These are phyloP conservation scores for Ochetophila trinervis DNA, from an alignment of 306 rosid genomes.

Conservation along the genomic window DNA sequence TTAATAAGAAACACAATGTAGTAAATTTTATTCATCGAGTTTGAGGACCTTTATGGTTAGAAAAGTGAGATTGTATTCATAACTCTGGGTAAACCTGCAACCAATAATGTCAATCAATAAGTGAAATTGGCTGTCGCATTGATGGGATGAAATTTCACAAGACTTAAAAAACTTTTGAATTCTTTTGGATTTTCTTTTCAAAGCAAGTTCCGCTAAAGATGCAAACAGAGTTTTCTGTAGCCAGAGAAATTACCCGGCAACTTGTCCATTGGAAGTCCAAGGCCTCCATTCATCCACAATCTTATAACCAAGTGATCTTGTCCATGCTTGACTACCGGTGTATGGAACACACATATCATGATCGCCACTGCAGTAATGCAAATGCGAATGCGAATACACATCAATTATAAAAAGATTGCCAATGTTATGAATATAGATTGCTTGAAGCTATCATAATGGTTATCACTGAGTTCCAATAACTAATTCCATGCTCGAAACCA, in stretches of 20 bases:
- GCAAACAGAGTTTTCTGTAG: neutral
- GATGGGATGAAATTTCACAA: neutral
- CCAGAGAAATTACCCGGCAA: constrained; percentile 60
- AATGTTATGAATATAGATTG: neutral
- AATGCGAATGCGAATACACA: constrained; percentile 1
- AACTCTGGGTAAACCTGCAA: constrained; percentile 72
- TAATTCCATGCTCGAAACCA: no score
- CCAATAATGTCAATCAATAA: constrained; percentile 8
- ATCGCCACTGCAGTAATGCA: constrained; percentile 64
- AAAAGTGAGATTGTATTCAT: constrained; percentile 69
- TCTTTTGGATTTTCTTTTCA: no score
- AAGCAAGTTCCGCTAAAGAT: neutral
- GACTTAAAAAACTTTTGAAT: no score
- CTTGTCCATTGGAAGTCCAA: constrained; percentile 72
- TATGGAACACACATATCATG: constrained; percentile 94
- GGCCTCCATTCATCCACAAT: constrained; percentile 84
- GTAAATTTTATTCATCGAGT: neutral
- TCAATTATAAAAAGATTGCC: neutral
- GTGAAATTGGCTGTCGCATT: neutral
- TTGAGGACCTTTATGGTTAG: constrained; percentile 66
- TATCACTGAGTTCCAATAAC: no score
- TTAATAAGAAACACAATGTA: neutral
- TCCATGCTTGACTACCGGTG: constrained; percentile 87
- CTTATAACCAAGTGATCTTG: constrained; percentile 73
- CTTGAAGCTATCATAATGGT: neutral